Percentiles rank a stretch among this genome's conserved stretches.
These are phyloP conservation scores for Eucalyptus rudis DNA, from an alignment of 345 rosid species.

Conservation along the genomic window DNA sequence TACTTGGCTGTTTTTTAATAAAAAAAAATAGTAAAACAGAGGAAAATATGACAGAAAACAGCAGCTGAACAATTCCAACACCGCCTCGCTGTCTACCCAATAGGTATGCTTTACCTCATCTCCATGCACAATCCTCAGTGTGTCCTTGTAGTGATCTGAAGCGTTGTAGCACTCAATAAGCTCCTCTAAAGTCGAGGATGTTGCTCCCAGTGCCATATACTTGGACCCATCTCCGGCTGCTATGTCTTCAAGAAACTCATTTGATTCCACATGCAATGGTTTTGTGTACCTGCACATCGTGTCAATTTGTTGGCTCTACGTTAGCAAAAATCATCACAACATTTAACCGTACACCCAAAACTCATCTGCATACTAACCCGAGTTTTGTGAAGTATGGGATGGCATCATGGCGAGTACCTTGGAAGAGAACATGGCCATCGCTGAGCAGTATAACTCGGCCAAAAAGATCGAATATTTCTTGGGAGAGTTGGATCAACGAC, in stretches of 20 bases:
- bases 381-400: constrained; percentile 10
- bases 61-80: too few species aligned
- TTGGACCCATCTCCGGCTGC: constrained; percentile 10
- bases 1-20: too few species aligned
- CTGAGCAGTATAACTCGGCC: constrained; percentile 10
- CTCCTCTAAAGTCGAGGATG: constrained; percentile 4
- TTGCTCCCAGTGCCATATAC: constrained; percentile 7
- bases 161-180: constrained; percentile 2
- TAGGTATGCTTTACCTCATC: constrained; percentile 7
- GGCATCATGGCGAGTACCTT: constrained; percentile 18
- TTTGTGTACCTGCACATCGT: constrained; percentile 3
- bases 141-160: constrained; percentile 22
- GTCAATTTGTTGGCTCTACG: not conserved
- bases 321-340: not conserved
- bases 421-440: constrained; percentile 7
- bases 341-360: not conserved
- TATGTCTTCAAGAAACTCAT: constrained; percentile 12
- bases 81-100: constrained; percentile 18
- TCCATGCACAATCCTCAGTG: constrained; percentile 2
- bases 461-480: constrained; percentile 10
- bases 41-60: too few species aligned
- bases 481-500: constrained; percentile 7
- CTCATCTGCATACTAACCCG: not conserved
- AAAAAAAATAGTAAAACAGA: too few species aligned
- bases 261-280: constrained; percentile 10